Percentiles rank a stretch among this genome's conserved stretches.
Conservation (phyloP, 768 basidiomycete species). For the Tricholoma sp. region DNA sequence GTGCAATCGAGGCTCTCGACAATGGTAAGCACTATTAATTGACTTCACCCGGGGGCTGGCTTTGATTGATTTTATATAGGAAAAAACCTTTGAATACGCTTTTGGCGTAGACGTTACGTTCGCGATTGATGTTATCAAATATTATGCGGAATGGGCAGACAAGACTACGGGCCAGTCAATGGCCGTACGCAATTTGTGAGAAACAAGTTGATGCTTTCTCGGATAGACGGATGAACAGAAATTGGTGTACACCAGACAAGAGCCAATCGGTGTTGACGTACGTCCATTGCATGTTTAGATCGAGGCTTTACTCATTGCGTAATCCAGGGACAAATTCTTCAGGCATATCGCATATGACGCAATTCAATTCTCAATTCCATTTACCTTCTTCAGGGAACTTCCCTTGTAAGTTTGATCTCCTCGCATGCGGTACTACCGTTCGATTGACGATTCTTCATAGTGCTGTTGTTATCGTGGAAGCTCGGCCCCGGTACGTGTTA, state of each 20-base stretch:
- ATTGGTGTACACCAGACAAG: not conserved
- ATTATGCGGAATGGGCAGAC: constrained; percentile 59
- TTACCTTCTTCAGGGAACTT: constrained; percentile 54
- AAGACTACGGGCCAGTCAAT: constrained; percentile 21
- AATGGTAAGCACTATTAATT: constrained; percentile 22
- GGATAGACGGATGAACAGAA: not conserved
- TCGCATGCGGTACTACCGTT: not conserved
- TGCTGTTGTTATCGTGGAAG: constrained; percentile 70
- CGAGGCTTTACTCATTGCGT: constrained; percentile 22
- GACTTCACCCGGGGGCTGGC: too few species aligned
- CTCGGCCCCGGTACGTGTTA: constrained; percentile 56
- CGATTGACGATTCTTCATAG: constrained; percentile 24
- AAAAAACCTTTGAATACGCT: constrained; percentile 25
- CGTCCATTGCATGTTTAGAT: not conserved
- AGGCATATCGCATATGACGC: constrained; percentile 8
- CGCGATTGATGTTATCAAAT: constrained; percentile 35
- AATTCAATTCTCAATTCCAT: constrained; percentile 14
- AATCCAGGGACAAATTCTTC: constrained; percentile 24
- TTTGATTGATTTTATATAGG: constrained; percentile 14
- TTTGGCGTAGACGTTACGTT: constrained; percentile 18
- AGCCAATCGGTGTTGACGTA: constrained; percentile 3
- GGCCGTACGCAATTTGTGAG: not conserved
- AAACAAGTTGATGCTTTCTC: not conserved
- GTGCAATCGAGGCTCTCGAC: constrained; percentile 48
- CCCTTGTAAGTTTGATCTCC: constrained; percentile 32